Percentiles rank a stretch among this genome's conserved stretches.
These are phyloP conservation scores for Dendrobium catenatum DNA, from an alignment of 106 monocot species.

Conservation along the genomic window DNA sequence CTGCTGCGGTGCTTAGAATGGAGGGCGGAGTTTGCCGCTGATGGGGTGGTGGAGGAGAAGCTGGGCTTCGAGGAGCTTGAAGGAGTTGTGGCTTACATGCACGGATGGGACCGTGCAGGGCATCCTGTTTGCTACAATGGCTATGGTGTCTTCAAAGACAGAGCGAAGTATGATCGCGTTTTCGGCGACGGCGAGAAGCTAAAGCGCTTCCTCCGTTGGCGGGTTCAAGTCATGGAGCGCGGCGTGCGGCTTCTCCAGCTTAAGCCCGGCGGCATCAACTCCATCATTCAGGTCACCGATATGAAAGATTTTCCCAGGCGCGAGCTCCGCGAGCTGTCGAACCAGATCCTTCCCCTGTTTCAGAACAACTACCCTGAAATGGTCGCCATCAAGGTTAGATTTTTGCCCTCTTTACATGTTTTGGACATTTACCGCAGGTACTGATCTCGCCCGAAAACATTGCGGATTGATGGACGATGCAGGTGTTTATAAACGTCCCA, in stretches of 20 bases:
- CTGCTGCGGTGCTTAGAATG: constrained; percentile 33
- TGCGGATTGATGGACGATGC: not conserved
- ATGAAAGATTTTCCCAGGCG: constrained; percentile 89
- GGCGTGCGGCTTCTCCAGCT: constrained; percentile 44
- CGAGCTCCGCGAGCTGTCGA: constrained; percentile 73
- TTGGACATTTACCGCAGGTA: no score
- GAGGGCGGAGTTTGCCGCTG: constrained; percentile 42
- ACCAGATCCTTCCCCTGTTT: constrained; percentile 66
- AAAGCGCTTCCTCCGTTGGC: constrained; percentile 45
- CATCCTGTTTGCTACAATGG: constrained; percentile 74
- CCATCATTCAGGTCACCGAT: constrained; percentile 92
- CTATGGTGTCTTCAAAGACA: constrained; percentile 56
- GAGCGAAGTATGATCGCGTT: constrained; percentile 43
- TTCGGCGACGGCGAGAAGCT: constrained; percentile 60
- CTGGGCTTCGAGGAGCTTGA: constrained; percentile 64
- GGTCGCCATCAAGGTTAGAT: constrained; percentile 69
- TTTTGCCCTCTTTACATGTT: not conserved
- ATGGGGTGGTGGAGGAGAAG: constrained; percentile 39
- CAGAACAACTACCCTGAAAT: constrained; percentile 96
- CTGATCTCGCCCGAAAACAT: no score
- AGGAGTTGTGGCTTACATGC: constrained; percentile 53
- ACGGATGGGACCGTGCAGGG: constrained; percentile 48
- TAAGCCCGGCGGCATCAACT: constrained; percentile 63
- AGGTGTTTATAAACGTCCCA: constrained; percentile 88
- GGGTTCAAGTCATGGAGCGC: constrained; percentile 64